Percentiles rank a stretch among this genome's conserved stretches.
These are phyloP conservation scores for Stenogyne calaminthoides DNA, from an alignment of 305 asterid species.

Conservation along the genomic window DNA sequence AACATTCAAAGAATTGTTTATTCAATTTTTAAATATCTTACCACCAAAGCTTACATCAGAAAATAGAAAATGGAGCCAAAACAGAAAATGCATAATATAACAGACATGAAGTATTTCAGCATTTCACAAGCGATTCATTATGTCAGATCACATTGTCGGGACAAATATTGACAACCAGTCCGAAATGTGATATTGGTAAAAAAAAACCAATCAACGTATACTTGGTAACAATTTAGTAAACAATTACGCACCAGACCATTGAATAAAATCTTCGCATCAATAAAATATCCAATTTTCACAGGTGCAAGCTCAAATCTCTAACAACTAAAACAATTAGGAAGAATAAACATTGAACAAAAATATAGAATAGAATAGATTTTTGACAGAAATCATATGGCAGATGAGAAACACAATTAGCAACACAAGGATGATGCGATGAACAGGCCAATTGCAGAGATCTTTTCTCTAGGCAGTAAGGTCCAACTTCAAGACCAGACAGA, in stretches of 20 bases:
- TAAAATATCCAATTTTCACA: background rate
- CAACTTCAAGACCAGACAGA: background rate
- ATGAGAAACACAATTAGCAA: background rate
- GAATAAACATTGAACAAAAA: background rate
- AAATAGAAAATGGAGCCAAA: background rate
- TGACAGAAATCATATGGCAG: background rate
- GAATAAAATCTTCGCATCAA: background rate
- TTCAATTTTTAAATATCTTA: too few relatives aligned
- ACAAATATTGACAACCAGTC: background rate
- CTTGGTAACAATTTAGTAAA: background rate
- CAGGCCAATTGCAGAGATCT: background rate
- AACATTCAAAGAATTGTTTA: background rate
- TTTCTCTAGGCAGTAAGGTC: conserved; percentile 4
- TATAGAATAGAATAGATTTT: background rate
- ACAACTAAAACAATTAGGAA: background rate
- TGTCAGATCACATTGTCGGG: background rate
- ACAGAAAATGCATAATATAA: background rate
- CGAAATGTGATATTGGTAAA: background rate
- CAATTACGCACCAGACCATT: background rate
- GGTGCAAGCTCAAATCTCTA: background rate
- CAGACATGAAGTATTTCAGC: background rate
- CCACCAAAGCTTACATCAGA: background rate
- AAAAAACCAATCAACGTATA: background rate
- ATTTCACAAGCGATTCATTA: background rate
- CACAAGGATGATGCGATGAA: background rate